These are phyloP conservation scores for Beta vulgaris DNA, from an alignment of 148 eudicot genomes.

Conservation along the genomic window DNA sequence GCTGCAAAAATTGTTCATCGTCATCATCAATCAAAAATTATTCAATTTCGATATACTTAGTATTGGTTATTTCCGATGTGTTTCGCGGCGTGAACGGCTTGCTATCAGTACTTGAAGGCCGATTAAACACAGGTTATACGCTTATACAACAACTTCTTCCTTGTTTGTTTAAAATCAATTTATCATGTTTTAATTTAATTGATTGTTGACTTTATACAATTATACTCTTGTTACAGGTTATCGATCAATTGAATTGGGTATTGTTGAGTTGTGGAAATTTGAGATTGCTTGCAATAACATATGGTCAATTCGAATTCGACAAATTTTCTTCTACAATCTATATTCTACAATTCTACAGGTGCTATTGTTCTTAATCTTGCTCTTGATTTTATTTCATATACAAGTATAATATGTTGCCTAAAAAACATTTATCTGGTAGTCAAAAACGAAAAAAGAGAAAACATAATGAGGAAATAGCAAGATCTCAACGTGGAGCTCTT, in stretches of 20 bases:
- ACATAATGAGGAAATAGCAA: not conserved
- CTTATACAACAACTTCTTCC: not conserved
- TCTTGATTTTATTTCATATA: not conserved
- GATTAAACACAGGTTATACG: not conserved
- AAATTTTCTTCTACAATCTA: not conserved
- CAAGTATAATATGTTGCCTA: slow-evolving; percentile 1
- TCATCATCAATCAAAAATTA: too few species aligned
- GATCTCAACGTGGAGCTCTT: not conserved
- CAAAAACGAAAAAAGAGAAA: not conserved
- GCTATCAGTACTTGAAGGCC: too few species aligned
- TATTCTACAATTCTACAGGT: not conserved
- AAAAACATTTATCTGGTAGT: not conserved
- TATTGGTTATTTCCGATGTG: too few species aligned
- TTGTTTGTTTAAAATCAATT: not conserved
- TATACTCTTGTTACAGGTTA: not conserved
- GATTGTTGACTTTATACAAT: not conserved
- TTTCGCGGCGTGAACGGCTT: too few species aligned
- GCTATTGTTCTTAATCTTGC: not conserved
- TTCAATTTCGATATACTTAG: too few species aligned
- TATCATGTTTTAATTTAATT: not conserved
- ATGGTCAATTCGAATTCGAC: not conserved
- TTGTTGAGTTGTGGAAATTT: not conserved
- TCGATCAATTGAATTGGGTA: not conserved
- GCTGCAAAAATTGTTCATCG: too few species aligned
- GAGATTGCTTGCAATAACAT: not conserved